phyloP scores from a whole-genome alignment of 2,329 filamentous ascomycete genomes.

The Trichoderma sp. region DNA sequence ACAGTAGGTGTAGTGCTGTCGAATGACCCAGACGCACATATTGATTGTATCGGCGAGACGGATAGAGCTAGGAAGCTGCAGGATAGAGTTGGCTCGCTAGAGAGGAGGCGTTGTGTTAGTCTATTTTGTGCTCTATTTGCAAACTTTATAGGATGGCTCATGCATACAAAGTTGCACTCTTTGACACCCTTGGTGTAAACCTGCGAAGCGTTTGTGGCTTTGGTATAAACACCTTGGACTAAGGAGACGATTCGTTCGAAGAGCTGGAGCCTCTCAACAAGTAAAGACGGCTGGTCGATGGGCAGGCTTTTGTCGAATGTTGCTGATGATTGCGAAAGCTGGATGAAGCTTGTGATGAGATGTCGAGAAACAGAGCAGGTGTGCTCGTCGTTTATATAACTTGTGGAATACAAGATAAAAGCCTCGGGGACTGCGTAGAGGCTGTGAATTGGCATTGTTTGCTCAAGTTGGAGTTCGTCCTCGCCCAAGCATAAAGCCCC shows the following conservation, averaged over 20 bases:
- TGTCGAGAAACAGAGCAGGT: conserved; percentile 21
- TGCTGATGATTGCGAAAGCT: conserved; percentile 14
- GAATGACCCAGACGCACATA: conserved; percentile 41
- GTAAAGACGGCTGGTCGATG: neutral
- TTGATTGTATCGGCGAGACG: conserved; percentile 24
- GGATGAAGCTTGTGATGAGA: conserved; percentile 18
- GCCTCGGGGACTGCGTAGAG: conserved; percentile 22
- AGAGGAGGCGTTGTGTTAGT: neutral
- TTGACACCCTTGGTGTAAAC: neutral
- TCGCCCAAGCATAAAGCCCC: conserved; percentile 23
- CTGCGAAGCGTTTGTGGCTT: neutral
- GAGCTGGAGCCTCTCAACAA: neutral
- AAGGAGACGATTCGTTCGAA: neutral
- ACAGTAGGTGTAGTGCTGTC: conserved; percentile 38
- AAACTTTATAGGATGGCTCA: neutral
- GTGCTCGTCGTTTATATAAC: conserved; percentile 25
- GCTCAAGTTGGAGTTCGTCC: conserved; percentile 22
- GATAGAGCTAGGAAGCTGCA: neutral
- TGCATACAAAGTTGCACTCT: neutral
- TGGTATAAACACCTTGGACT: neutral
- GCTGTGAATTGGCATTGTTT: conserved; percentile 26
- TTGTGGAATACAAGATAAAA: conserved; percentile 23
- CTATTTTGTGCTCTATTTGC: neutral
- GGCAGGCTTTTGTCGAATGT: neutral
- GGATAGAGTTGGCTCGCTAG: neutral